Evolutionary conservation across 148 eudicot species (phyloP).

Genomic region (Vaccinium vitisidaea): DNA sequence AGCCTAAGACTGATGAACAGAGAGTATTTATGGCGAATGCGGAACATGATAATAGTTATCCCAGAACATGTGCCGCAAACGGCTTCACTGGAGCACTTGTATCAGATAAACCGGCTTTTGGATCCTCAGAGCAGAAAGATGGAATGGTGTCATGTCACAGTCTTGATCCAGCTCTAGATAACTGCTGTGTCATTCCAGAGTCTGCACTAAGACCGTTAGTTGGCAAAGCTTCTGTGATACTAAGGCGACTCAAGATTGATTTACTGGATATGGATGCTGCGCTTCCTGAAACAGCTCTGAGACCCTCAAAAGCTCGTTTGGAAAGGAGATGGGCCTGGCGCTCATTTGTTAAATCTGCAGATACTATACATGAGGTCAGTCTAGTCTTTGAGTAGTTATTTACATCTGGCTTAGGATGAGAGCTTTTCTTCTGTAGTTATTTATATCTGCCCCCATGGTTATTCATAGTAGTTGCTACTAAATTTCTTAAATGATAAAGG

Average conservation of each 20-base stretch:
- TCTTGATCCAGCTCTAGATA: conserved; percentile 12
- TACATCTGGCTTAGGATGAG: neutral
- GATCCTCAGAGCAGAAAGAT: conserved; percentile 19
- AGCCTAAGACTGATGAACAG: conserved; percentile 26
- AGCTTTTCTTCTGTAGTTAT: neutral
- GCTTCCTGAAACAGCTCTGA: conserved; percentile 55
- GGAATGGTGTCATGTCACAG: neutral
- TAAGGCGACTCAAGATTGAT: conserved; percentile 52
- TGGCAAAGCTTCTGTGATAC: conserved; percentile 44
- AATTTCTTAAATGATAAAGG: neutral
- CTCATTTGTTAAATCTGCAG: conserved; percentile 59
- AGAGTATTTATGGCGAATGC: conserved; percentile 18
- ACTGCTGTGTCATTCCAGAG: conserved; percentile 41
- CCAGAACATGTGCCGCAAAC: conserved; percentile 3
- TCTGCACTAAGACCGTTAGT: conserved; percentile 55
- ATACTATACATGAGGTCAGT: conserved; percentile 60
- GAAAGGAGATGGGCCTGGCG: conserved; percentile 62
- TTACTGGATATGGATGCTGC: conserved; percentile 79
- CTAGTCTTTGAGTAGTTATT: neutral
- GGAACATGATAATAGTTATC: conserved; percentile 16
- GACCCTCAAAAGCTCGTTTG: conserved; percentile 37
- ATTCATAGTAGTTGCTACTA: conserved; percentile 3
- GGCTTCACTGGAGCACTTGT: conserved; percentile 16
- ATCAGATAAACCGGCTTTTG: conserved; percentile 19
- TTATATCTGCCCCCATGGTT: neutral